Conservation (phyloP, 2,329 filamentous ascomycete species). For the Paraphaeosphaeria sporulosa region DNA sequence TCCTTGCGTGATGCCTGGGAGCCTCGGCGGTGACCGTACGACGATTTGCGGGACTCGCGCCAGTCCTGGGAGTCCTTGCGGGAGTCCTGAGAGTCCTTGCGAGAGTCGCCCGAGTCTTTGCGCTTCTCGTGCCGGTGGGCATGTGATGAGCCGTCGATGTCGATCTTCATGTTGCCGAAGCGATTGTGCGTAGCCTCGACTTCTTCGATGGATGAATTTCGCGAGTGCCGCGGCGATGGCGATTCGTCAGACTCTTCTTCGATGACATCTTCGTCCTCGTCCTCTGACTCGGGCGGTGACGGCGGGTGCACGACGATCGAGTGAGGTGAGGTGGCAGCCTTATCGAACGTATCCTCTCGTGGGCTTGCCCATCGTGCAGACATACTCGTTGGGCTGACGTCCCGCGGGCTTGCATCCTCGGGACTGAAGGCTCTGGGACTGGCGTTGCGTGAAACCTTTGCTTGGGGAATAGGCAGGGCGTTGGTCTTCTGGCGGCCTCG, state of each 20-base stretch:
- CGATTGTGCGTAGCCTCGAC: conserved; percentile 2
- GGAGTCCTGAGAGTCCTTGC: background rate
- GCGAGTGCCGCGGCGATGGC: conserved; percentile 5
- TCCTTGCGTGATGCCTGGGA: conserved; percentile 6
- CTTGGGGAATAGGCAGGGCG: conserved; percentile 6
- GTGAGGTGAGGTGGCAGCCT: background rate
- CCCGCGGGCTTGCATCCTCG: conserved; percentile 1
- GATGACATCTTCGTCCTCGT: conserved; percentile 9
- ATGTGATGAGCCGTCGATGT: conserved; percentile 7
- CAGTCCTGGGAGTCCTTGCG: background rate
- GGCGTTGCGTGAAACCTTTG: conserved; percentile 8
- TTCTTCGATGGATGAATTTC: conserved; percentile 6
- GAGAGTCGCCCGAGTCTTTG: background rate
- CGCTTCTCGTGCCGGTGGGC: conserved; percentile 1
- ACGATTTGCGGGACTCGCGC: conserved; percentile 4
- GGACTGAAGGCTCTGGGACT: background rate
- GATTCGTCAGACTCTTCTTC: conserved; percentile 4
- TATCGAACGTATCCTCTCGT: conserved; percentile 6
- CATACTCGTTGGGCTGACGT: conserved; percentile 3
- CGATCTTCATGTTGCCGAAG: conserved; percentile 3
- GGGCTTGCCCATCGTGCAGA: conserved; percentile 9
- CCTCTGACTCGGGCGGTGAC: conserved; percentile 8
- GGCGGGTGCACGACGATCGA: conserved; percentile 10
- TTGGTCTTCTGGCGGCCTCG: conserved; percentile 8
- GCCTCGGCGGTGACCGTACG: background rate